Evolutionary conservation across 176 grass and related monocot species (phyloP), one percentile per base, ranked within the genome.

Genomic region (Oryza nivara): DNA sequence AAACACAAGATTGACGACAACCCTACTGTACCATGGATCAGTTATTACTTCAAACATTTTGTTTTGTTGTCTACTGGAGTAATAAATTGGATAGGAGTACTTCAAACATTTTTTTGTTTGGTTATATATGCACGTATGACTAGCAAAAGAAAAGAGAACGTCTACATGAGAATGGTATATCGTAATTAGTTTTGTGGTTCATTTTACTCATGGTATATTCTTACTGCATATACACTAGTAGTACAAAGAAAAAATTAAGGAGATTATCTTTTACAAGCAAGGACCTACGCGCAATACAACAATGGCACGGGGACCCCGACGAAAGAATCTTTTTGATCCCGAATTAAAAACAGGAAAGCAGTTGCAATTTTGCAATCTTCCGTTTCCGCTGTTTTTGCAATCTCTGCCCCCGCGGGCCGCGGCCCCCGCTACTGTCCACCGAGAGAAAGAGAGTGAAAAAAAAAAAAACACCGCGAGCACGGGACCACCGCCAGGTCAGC

Each of bases 401-500:
- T 63, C 9, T 63, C 56, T n/a, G 8, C 41, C 40, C 40, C 40
- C 40, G 40, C 40, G 40, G 40, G 19, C 44, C 30, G 1, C 30
- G 30, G 26, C 26, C 30, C 2, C 70, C 23, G 13, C 13, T 45
- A 63, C 46, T 16, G 38, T 69, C 85, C 78, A 68, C 16, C 51
- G 16, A 8, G 15, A 70, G 6, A 40, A 6, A 73, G 73, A 56
- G 52, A 56, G 36, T 4, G 36, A 63, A 63, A 32, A 32, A 32
- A 32, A 32, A 32, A 32, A 32, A 11, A 34, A 35, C 11, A 14
- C 47, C 65, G 4, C 74, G 32, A 20, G 64, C 4, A 1, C 51
- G 41, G 86, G 48, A 76, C 89, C 81, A 71, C 60, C 11, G 65
- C 87, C 86, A 89, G 83, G 73, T 86, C 84, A 90, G 73, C 69